phyloP scores from a whole-genome alignment of 768 basidiomycete genomes.

The Butyriboletus loyo region DNA sequence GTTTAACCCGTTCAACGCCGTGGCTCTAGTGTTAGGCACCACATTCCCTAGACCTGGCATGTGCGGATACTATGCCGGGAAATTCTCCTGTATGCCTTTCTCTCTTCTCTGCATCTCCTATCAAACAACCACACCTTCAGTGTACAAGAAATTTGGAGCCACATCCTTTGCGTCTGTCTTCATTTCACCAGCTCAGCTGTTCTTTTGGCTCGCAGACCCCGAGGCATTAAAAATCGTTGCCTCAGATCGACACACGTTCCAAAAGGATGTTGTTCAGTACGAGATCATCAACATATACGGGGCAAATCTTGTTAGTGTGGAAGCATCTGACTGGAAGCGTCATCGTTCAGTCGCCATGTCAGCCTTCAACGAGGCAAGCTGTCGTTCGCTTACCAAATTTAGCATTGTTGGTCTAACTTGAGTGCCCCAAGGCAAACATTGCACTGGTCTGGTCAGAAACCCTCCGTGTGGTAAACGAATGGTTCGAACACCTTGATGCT shows the following conservation, averaged over 20 bases:
- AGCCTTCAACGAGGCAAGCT: slow-evolving; percentile 47
- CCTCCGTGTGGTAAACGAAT: slow-evolving; percentile 38
- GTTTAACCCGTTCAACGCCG: slow-evolving; percentile 33
- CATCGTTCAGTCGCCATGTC: slow-evolving; percentile 44
- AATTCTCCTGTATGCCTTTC: slow-evolving; percentile 35
- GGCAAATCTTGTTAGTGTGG: slow-evolving; percentile 39
- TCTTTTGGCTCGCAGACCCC: slow-evolving; percentile 44
- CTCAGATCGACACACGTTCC: slow-evolving; percentile 35
- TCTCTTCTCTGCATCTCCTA: no score
- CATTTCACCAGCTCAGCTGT: slow-evolving; percentile 29
- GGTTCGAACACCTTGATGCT: slow-evolving; percentile 39
- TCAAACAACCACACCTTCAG: slow-evolving; percentile 18
- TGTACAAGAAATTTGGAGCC: slow-evolving; percentile 38
- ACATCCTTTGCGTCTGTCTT: slow-evolving; percentile 38
- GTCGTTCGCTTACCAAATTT: not conserved
- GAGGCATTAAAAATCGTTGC: slow-evolving; percentile 39
- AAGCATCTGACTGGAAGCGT: slow-evolving; percentile 46
- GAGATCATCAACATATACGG: slow-evolving; percentile 47
- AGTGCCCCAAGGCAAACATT: slow-evolving; percentile 37
- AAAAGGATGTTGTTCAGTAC: slow-evolving; percentile 40
- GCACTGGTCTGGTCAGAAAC: slow-evolving; percentile 50
- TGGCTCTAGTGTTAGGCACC: slow-evolving; percentile 25
- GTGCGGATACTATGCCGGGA: slow-evolving; percentile 32
- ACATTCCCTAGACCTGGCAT: slow-evolving; percentile 36
- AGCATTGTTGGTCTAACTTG: not conserved